Conservation (phyloP, 2,329 filamentous ascomycete genomes). For the Purpureocillium takamizusanense region DNA sequence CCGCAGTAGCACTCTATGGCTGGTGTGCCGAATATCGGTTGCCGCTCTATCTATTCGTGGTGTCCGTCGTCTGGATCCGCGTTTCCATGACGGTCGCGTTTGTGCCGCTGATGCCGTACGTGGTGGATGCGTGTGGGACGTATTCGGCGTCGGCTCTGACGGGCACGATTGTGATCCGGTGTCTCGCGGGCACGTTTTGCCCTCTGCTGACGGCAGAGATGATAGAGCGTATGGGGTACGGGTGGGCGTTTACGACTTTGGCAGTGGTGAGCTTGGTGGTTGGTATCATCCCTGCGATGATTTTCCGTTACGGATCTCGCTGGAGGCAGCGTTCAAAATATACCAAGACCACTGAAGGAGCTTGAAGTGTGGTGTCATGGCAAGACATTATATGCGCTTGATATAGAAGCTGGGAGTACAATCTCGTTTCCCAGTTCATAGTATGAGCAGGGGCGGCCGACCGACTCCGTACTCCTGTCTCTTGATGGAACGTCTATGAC, state of each 20-base stretch:
- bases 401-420: too few relatives aligned
- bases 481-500: too few relatives aligned
- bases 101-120: slow-evolving; percentile 43
- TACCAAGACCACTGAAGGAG: too few relatives aligned
- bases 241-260: slow-evolving; percentile 39
- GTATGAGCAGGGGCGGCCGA: too few relatives aligned
- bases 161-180: slow-evolving; percentile 44
- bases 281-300: too few relatives aligned
- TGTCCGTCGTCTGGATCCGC: slow-evolving; percentile 35
- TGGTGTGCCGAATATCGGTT: slow-evolving; percentile 37
- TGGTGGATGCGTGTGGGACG: slow-evolving; percentile 46
- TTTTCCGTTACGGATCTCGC: too few relatives aligned
- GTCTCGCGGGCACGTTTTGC: slow-evolving; percentile 46
- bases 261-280: slow-evolving; percentile 7
- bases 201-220: slow-evolving; percentile 42
- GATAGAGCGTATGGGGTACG: slow-evolving; percentile 38
- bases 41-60: slow-evolving; percentile 32
- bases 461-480: too few relatives aligned
- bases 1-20: slow-evolving; percentile 37
- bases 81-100: slow-evolving; percentile 33
- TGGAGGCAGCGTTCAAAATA: too few relatives aligned
- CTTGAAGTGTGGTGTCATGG: too few relatives aligned
- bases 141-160: slow-evolving; percentile 50
- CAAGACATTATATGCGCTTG: too few relatives aligned
- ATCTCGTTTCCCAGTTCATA: too few relatives aligned